These are phyloP conservation scores for Coemansia sp. DNA, from an alignment of 192 early-diverging fungal genomes.

Conservation along the genomic window DNA sequence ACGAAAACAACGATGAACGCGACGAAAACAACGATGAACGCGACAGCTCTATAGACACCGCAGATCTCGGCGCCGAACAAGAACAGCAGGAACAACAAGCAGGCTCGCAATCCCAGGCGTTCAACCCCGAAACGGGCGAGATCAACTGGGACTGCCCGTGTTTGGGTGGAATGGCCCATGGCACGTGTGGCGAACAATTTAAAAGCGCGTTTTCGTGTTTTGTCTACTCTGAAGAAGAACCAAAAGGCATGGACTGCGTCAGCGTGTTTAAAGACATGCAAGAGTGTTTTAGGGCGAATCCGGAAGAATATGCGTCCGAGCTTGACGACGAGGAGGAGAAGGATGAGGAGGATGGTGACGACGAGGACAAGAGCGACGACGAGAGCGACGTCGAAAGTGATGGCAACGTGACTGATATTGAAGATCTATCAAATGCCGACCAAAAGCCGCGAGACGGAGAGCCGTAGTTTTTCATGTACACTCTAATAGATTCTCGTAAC, in stretches of 20 bases:
- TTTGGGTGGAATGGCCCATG: constrained; percentile 89
- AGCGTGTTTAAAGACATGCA: constrained; percentile 94
- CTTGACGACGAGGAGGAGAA: constrained; percentile 56
- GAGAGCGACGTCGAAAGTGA: not conserved
- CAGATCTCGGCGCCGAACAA: constrained; percentile 19
- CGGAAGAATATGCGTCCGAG: constrained; percentile 86
- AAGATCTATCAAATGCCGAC: not conserved
- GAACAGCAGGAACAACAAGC: constrained; percentile 10
- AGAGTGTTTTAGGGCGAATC: constrained; percentile 84
- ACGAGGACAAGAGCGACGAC: not conserved
- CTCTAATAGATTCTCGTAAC: not conserved
- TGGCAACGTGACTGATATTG: not conserved
- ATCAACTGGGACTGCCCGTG: constrained; percentile 99
- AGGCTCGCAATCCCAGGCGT: constrained; percentile 60
- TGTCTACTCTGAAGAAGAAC: constrained; percentile 88
- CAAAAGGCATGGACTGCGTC: constrained; percentile 96
- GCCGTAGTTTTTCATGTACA: not conserved
- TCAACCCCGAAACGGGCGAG: constrained; percentile 77
- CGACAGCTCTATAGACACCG: constrained; percentile 15
- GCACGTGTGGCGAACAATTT: constrained; percentile 96
- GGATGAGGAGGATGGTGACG: not conserved
- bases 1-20: too few species aligned
- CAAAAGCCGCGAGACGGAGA: not conserved
- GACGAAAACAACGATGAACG: constrained; percentile 74
- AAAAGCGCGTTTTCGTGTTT: constrained; percentile 97